Evolutionary conservation across 1,139 yeast genomes (phyloP), one percentile per base, ranked within the genome.

Genomic region (Suhomyces maxii): DNA sequence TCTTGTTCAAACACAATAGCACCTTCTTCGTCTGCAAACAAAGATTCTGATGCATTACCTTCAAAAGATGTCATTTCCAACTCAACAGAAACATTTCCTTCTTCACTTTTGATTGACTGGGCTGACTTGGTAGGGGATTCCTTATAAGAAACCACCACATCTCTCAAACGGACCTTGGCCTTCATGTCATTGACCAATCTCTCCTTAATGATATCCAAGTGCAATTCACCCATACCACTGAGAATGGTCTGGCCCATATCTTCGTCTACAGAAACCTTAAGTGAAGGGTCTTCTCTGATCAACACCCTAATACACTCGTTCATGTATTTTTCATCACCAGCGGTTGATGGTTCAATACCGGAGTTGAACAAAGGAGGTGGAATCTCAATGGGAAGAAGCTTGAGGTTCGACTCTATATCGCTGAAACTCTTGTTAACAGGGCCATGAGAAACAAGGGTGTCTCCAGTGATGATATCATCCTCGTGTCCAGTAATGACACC

Each of bases 181-280:
- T 86, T 85, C 77, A 91, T 77, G 51, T 89, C 96, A 44, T 80
- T 81, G 18, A 85, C 69, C 42, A 93, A 74, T 47, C 97, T 73
- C 55, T 89, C 95, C 45, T 78, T 77, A 2, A 95, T 87, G 54
- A 93, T 90, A 55, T 93, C 98, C 45, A 93, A 74, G 65, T 93
- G 99, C 43, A 93, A 72, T 59, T 90, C 97, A 13, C 98, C 99
- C 97, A 93, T 90, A 3, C 99, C 99, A 43, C 96, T 83, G 33
- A 93, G 65, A 28, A 90, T 75, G 0, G 90, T 84, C 65, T 93
- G 97, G 0, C 96, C 97, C 48, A 88, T 73, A 50, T 91, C 97
- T 53, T 88, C 96, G 59, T 93, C 97, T 44, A 71, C 76, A 2
- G 78, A 63, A 11, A 86, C 72, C 35, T 79, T 77, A 53, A 89